These are phyloP conservation scores for Xylariaceae sp. DNA, from an alignment of 2,329 filamentous ascomycete genomes.

Conservation along the genomic window DNA sequence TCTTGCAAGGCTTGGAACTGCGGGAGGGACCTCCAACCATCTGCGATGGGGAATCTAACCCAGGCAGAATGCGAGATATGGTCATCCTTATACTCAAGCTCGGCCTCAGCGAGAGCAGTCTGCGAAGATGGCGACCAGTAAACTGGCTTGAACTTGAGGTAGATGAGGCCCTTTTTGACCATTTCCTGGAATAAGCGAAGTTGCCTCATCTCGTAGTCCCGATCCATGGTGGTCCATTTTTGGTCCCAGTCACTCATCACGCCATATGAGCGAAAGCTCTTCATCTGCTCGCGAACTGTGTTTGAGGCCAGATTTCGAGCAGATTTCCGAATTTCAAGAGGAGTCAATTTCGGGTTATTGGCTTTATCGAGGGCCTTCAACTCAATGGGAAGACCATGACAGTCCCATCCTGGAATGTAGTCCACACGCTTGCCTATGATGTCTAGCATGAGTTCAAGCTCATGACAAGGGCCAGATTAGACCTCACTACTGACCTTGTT, in stretches of 20 bases:
- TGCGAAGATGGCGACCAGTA: conserved; percentile 79
- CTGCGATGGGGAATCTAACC: conserved; percentile 67
- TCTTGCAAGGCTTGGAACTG: conserved; percentile 36
- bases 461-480: not conserved
- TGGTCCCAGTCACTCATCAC: conserved; percentile 78
- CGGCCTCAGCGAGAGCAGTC: conserved; percentile 76
- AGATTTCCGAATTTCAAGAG: conserved; percentile 56
- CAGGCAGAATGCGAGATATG: conserved; percentile 70
- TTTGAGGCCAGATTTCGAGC: conserved; percentile 61
- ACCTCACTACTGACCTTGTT: conserved; percentile 45
- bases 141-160: conserved; percentile 73
- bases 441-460: conserved; percentile 10
- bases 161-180: conserved; percentile 67
- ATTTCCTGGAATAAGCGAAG: conserved; percentile 69
- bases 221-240: conserved; percentile 75
- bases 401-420: conserved; percentile 95
- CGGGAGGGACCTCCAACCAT: conserved; percentile 34
- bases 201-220: conserved; percentile 67
- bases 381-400: conserved; percentile 94
- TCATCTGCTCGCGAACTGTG: conserved; percentile 68
- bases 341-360: conserved; percentile 38
- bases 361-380: conserved; percentile 73
- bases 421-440: conserved; percentile 56
- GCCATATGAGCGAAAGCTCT: conserved; percentile 64
- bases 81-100: conserved; percentile 75